Base-by-base conservation (phyloP, 2,329 filamentous ascomycete genomes). In the Nigrograna mackinnonii region DNA sequence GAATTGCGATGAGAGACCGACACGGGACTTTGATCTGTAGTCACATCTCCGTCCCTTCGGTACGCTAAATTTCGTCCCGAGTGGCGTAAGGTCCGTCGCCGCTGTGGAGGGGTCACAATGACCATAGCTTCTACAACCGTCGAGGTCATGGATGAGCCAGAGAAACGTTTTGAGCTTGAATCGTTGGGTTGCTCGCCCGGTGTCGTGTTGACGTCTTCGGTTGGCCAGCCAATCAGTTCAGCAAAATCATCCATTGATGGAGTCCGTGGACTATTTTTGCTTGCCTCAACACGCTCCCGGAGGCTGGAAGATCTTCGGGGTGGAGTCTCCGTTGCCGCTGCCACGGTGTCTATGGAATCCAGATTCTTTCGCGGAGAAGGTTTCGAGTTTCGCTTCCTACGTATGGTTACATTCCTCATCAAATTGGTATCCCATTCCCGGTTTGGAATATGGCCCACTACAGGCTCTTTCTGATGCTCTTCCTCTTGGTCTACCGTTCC, bases 121-220 rank as follows among this genome's bases (percentile, higher is more conserved):
- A 83, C 78, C 55, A 79, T 70, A 11, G 77, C 79, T 63, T 80
- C 70, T 6, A 73, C 78, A 13, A 82, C 68, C 0, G 78, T 79
- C 5, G 79, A 82, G 9, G 73, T 70, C 17, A 73, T 72, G 3
- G 80, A 83, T 3, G 74, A 62, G 13, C 60, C 71, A 12, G 80
- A 83, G 16, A 74, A 64, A 32, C 79, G 72, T 49, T 70, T 70
- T 26, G 56, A 56, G 24, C 65, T 62, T 7, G 53, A 47, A 22
- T 68, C 65, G 35, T 50, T 56, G 16, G 64, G 44, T 26, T 53
- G 52, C 3, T 39, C 39, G 13, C 48, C 60, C 41, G 40, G 54
- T 37, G 37, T 58, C 39, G 34, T 60, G 47, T 47, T 66, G 51
- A 52, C 67, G 53, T 36, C 43, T 26, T 66, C 58, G 6, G 68